phyloP scores from a whole-genome alignment of 768 basidiomycete genomes.

The Leccinum pellstonianum region DNA sequence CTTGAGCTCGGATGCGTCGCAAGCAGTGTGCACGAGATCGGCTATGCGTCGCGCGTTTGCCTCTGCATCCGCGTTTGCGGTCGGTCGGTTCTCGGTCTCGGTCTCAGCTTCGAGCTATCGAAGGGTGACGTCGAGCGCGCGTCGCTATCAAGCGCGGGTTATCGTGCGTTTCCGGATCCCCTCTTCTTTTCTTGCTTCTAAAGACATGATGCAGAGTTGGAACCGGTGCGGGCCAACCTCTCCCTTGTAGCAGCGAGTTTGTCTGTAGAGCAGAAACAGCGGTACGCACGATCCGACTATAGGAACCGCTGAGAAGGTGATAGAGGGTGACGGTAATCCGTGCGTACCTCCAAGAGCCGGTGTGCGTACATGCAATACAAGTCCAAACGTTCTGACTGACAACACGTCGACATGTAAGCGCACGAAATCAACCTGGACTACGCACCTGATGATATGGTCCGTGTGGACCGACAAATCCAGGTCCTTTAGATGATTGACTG shows the following conservation, averaged over 20 bases:
- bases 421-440: neutral
- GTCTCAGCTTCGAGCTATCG: conserved; percentile 1
- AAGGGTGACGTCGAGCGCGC: conserved; percentile 8
- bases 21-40: conserved; percentile 46
- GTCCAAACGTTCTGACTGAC: conserved; percentile 84
- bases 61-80: neutral
- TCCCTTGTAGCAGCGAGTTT: conserved; percentile 67
- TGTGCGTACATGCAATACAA: conserved; percentile 75
- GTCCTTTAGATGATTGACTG: conserved; percentile 49
- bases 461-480: conserved; percentile 70
- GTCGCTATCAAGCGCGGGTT: neutral
- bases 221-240: conserved; percentile 68
- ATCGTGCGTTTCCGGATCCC: too few species aligned
- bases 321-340: neutral
- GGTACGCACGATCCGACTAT: conserved; percentile 87
- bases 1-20: conserved; percentile 38
- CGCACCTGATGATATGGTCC: conserved; percentile 85
- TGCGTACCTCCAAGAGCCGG: conserved; percentile 70
- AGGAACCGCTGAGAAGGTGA: neutral
- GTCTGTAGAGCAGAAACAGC: conserved; percentile 88
- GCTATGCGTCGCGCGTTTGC: neutral
- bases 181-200: too few species aligned
- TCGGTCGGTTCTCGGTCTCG: neutral
- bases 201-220: conserved; percentile 39
- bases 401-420: conserved; percentile 4